Evolutionary conservation across 2,329 filamentous ascomycete species (phyloP).

Genomic region (Scolecobasidium constrictum): DNA sequence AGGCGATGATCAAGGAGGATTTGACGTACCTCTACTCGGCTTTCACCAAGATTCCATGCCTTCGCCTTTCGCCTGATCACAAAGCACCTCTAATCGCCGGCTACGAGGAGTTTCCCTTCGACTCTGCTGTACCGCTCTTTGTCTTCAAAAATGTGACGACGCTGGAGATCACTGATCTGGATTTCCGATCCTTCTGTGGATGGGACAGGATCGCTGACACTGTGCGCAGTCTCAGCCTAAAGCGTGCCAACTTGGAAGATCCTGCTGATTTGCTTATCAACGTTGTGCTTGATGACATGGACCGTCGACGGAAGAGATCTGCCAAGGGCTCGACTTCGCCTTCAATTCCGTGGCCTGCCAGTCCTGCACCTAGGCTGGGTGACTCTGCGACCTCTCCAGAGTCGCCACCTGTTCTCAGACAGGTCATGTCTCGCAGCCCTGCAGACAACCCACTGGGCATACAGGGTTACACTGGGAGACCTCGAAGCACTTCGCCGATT

Average conservation of each 20-base stretch:
- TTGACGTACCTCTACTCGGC: slow-evolving; percentile 95
- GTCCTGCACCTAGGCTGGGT: slow-evolving; percentile 50
- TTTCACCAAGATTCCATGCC: slow-evolving; percentile 93
- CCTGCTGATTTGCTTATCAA: slow-evolving; percentile 81
- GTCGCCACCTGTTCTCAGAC: slow-evolving; percentile 43
- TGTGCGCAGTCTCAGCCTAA: slow-evolving; percentile 77
- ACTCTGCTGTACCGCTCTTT: slow-evolving; percentile 91
- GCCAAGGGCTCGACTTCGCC: slow-evolving; percentile 78
- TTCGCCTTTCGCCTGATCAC: slow-evolving; percentile 85
- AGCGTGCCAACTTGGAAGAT: slow-evolving; percentile 79
- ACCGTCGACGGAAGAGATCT: slow-evolving; percentile 77
- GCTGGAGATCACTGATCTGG: slow-evolving; percentile 87
- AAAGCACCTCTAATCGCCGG: slow-evolving; percentile 81
- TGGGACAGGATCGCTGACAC: slow-evolving; percentile 94
- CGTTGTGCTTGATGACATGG: slow-evolving; percentile 93
- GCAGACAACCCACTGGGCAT: slow-evolving; percentile 37
- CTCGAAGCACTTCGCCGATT: slow-evolving; percentile 68
- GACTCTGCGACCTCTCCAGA: slow-evolving; percentile 61
- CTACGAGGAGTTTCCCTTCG: slow-evolving; percentile 96
- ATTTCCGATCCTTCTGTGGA: slow-evolving; percentile 93
- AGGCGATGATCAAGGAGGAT: slow-evolving; percentile 73
- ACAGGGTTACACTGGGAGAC: slow-evolving; percentile 39
- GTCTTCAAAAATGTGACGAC: slow-evolving; percentile 95
- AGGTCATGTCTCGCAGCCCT: slow-evolving; percentile 38
- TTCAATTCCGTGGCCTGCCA: slow-evolving; percentile 56